Percentiles rank a stretch among this genome's conserved stretches.
Evolutionary conservation across 139 green algal genomes (phyloP).

Genomic region (Microglena sp.): DNA sequence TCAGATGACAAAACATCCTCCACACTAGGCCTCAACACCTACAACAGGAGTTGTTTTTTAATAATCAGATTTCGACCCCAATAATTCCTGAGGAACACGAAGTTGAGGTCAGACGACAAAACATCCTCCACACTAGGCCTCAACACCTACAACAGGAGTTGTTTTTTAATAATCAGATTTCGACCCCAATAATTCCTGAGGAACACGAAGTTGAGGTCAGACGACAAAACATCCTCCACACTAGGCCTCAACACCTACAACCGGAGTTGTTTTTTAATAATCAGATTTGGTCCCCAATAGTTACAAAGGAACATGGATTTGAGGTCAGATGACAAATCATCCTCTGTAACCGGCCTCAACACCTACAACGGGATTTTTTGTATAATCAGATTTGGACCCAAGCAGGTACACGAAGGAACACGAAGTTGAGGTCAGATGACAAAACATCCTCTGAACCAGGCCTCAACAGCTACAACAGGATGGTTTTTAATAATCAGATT

Average conservation of each 20-base stretch:
- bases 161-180: too few species aligned
- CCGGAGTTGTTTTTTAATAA: too few species aligned
- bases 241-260: conserved; percentile 92
- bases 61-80: too few species aligned
- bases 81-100: conserved; percentile 81
- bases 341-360: conserved; percentile 89
- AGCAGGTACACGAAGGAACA: too few species aligned
- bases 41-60: too few species aligned
- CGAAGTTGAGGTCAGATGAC: conserved; percentile 79
- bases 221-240: conserved; percentile 78
- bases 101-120: conserved; percentile 82
- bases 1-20: conserved; percentile 83
- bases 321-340: conserved; percentile 81
- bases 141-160: conserved; percentile 79
- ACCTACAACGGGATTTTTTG: too few species aligned
- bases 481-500: too few species aligned
- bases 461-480: conserved; percentile 87
- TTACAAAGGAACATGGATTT: too few species aligned
- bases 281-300: too few species aligned
- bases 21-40: conserved; percentile 90
- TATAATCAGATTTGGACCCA: too few species aligned
- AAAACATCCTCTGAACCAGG: conserved; percentile 88
- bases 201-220: too few species aligned
- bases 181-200: too few species aligned
- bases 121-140: conserved; percentile 91